phyloP scores from a whole-genome alignment of 805 yeast genomes.

The Candida michaelii region DNA sequence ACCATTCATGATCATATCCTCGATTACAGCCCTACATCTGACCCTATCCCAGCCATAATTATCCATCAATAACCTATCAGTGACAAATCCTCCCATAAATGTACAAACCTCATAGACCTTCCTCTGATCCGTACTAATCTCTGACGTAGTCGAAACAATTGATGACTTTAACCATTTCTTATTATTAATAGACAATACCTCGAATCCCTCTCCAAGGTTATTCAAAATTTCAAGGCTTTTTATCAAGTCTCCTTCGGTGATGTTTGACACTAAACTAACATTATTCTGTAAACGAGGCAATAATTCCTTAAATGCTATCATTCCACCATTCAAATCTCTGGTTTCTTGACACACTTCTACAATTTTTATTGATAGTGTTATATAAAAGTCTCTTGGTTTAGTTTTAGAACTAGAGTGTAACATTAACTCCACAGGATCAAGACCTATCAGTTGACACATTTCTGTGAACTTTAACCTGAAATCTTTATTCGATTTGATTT shows the following conservation, averaged over 20 bases:
- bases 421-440: conserved; percentile 65
- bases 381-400: conserved; percentile 50
- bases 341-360: conserved; percentile 76
- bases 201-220: conserved; percentile 70
- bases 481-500: conserved; percentile 61
- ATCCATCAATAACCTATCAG: conserved; percentile 61
- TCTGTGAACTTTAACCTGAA: conserved; percentile 70
- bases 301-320: conserved; percentile 56
- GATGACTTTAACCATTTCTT: conserved; percentile 49
- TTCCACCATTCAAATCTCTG: conserved; percentile 77
- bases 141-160: conserved; percentile 25
- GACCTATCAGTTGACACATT: conserved; percentile 78
- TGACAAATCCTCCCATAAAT: conserved; percentile 70
- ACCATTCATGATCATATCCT: conserved; percentile 80
- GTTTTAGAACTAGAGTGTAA: conserved; percentile 28
- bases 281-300: conserved; percentile 24
- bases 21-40: conserved; percentile 61
- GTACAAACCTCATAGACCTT: conserved; percentile 73
- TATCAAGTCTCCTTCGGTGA: conserved; percentile 52
- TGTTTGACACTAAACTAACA: conserved; percentile 29
- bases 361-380: conserved; percentile 69
- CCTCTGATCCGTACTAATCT: conserved; percentile 58
- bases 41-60: conserved; percentile 73
- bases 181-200: conserved; percentile 56
- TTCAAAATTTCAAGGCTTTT: conserved; percentile 53